Base-by-base conservation (phyloP, 768 basidiomycete genomes). In the Leccinum incarnatum region DNA sequence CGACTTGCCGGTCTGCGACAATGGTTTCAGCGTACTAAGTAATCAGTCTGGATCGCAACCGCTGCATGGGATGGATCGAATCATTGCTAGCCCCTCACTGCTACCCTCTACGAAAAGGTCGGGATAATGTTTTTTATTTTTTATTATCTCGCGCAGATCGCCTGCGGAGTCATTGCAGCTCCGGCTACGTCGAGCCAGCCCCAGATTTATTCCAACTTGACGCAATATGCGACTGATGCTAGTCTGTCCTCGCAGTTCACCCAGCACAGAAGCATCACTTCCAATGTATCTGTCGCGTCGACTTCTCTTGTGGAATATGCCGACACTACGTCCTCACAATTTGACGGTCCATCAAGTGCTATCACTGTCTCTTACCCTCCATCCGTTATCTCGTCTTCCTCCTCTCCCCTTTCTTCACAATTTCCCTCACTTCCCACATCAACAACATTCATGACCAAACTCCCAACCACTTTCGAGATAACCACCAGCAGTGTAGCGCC, bases 121-220 rank as follows among this genome's bases (percentile, higher is more conserved):
- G 45, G 25, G 25, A 51, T 21, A 32, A 69, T 68, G 67, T 6
- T 45, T 46, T 5, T 40, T 4, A 12, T 32, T n/a, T 10, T 62
- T 23, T 57, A 19, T 53, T 17, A 56, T 11, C 45, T 65, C 29
- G 69, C 61, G 65, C 67, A 66, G 61, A 63, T 56, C 57, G 62
- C 60, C 36, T 34, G 10, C 25, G 51, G 29, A 10, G 49, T 48
- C 1, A 21, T 57, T 30, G 58, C 62, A 36, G 60, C 61, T 5
- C 69, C 67, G 29, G 46, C 59, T 14, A 51, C 50, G n/a, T 55
- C 57, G 10, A 60, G 36, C 36, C 62, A 40, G 52, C 3, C 52
- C 7, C 53, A 55, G 32, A 34, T 27, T 15, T 11, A 19, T 12
- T 53, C 23, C 23, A n/a, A 27, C 34, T 9, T 30, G n/a, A 30